Evolutionary conservation across 2,329 filamentous ascomycete genomes (phyloP).

Genomic region (Cadophora gregata): DNA sequence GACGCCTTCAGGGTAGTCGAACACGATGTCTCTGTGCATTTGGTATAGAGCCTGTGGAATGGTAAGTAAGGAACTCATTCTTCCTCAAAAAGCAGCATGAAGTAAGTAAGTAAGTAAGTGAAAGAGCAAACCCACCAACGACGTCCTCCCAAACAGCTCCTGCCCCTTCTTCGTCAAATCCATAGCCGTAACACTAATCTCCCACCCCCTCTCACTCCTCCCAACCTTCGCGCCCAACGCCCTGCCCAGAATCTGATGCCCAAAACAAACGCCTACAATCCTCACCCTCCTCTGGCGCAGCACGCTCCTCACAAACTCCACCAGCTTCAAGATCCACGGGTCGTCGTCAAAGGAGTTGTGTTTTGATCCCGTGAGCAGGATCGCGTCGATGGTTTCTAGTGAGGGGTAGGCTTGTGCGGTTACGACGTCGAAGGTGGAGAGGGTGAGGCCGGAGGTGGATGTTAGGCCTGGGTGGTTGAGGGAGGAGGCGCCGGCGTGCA

Average conservation of each 20-base stretch:
- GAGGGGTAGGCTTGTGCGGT: slow-evolving; percentile 71
- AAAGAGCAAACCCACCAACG: slow-evolving; percentile 50
- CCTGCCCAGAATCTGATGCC: slow-evolving; percentile 82
- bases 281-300: slow-evolving; percentile 67
- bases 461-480: slow-evolving; percentile 55
- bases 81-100: neutral
- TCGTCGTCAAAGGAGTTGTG: slow-evolving; percentile 75
- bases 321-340: slow-evolving; percentile 78
- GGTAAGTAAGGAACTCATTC: slow-evolving; percentile 41
- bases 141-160: slow-evolving; percentile 72
- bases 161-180: slow-evolving; percentile 72
- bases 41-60: slow-evolving; percentile 78
- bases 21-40: slow-evolving; percentile 84
- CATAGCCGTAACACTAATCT: slow-evolving; percentile 76
- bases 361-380: slow-evolving; percentile 80
- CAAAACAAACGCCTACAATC: slow-evolving; percentile 84
- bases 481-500: slow-evolving; percentile 28
- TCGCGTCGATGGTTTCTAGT: slow-evolving; percentile 77
- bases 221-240: slow-evolving; percentile 73
- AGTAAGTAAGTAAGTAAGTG: no score
- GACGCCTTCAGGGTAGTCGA: slow-evolving; percentile 64
- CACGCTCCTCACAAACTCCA: slow-evolving; percentile 67
- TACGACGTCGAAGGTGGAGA: slow-evolving; percentile 72
- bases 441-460: slow-evolving; percentile 43
- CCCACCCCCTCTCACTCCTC: slow-evolving; percentile 75